Evolutionary conservation across 108 stramenopile species (phyloP).

Genomic region (Nitzschia sp.): DNA sequence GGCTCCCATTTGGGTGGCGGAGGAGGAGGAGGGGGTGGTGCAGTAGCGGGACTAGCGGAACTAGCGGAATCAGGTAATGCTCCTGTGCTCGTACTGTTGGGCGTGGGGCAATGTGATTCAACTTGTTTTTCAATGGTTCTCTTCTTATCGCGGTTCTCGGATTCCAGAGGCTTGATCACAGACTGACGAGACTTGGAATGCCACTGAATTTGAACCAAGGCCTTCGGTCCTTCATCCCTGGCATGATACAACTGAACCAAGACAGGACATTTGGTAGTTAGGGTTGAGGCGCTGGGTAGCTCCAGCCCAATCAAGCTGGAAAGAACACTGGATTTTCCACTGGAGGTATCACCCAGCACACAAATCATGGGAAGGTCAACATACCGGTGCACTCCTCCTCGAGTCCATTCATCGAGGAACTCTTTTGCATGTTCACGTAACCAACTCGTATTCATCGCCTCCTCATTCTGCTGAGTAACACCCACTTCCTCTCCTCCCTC

Average conservation of each 20-base stretch:
- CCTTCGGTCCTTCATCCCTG: constrained; percentile 12
- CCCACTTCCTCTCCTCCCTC: background rate
- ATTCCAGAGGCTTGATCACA: background rate
- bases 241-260: constrained; percentile 17
- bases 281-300: constrained; percentile 48
- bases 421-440: constrained; percentile 17
- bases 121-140: constrained; percentile 34
- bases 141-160: constrained; percentile 13
- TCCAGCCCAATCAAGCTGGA: constrained; percentile 47
- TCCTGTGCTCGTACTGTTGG: background rate
- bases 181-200: constrained; percentile 8
- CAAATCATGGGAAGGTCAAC: constrained; percentile 56
- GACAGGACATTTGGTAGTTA: constrained; percentile 62
- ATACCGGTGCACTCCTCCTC: constrained; percentile 17
- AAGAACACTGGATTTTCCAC: constrained; percentile 61
- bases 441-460: background rate
- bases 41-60: background rate
- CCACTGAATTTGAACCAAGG: constrained; percentile 49
- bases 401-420: constrained; percentile 26
- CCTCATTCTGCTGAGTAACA: too few species aligned
- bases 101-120: background rate
- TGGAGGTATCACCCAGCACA: constrained; percentile 67
- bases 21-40: background rate
- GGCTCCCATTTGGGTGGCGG: constrained; percentile 22
- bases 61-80: background rate